Evolutionary conservation across 805 yeast species (phyloP), one percentile per base, ranked within the genome.

Genomic region (Zygosaccharomyces bisporus): DNA sequence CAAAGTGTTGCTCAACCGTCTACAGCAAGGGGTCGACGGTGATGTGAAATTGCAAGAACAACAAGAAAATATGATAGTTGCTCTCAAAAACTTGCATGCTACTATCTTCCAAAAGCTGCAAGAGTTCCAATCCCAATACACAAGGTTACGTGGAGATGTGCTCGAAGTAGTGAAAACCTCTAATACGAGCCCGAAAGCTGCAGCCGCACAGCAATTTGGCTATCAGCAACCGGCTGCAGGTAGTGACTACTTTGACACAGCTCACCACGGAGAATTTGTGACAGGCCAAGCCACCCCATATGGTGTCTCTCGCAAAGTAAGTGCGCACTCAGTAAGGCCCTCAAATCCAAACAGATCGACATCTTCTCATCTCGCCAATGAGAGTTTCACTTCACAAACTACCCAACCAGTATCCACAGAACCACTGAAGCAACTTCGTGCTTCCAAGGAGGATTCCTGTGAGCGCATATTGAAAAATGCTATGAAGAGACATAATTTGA

Each of bases 391-490:
- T 10, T 44, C 49, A 20, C 39, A 43, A 16, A 27, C 36, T 16
- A 17, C 49, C 27, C 46, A 54, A 13, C 23, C 45, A 24, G 45
- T 45, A 12, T 45, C 54, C 8, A 55, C 69, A 8, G 95, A 88
- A 57, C 95, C 95, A 0, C 71, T 88, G 52, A 86, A 86, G 55
- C 93, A 86, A 54, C 67, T 90, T 49, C 69, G 93, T 37, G 95
- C 95, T 1, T 83, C 91, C 6, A 80, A 86, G 19, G 95, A 89
- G 44, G 98, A 91, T 56, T 89, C 96, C 1, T 89, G 96, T 61
- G 81, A 84, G 55, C 86, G 86, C 61, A 83, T 91, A 17, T 68
- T 93, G 37, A 95, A 86, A 57, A 87, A 84, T 27, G 96, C 96
- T 4, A 82, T 88, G 85, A 79, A 82, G 53, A 75, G 95, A 49